Conservation (phyloP, 768 basidiomycete species). For the Pleurotus platypus region DNA sequence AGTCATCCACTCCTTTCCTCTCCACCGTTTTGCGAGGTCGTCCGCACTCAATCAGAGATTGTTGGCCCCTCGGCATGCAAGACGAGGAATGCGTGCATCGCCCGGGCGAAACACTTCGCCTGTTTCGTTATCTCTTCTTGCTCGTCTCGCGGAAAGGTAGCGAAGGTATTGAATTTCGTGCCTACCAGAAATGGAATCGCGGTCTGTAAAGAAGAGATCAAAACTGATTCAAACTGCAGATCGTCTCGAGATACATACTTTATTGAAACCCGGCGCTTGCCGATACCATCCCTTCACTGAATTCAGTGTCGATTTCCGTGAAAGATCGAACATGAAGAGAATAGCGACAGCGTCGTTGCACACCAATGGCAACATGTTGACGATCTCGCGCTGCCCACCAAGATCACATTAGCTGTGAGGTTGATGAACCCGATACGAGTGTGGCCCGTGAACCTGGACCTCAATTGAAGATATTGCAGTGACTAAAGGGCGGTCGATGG, state of each 20-base stretch:
- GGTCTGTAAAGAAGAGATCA: conserved; percentile 50
- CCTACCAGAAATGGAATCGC: conserved; percentile 98
- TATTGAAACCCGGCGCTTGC: conserved; percentile 98
- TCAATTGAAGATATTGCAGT: conserved; percentile 13
- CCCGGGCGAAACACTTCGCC: conserved; percentile 97
- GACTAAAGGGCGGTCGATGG: conserved; percentile 17
- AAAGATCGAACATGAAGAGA: conserved; percentile 99
- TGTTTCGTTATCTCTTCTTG: conserved; percentile 99
- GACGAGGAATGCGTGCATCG: conserved; percentile 99
- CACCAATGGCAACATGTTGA: conserved; percentile 97
- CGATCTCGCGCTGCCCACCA: conserved; percentile 96
- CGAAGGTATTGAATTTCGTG: conserved; percentile 97
- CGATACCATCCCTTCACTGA: conserved; percentile 99
- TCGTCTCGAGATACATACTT: conserved; percentile 51
- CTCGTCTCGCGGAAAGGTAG: conserved; percentile 93
- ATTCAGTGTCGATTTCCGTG: conserved; percentile 94
- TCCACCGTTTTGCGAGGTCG: too few relatives aligned
- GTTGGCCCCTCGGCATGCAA: conserved; percentile 33
- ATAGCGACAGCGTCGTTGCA: conserved; percentile 99
- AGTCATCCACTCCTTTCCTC: too few relatives aligned
- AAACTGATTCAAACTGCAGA: neutral
- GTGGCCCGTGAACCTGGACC: conserved; percentile 17
- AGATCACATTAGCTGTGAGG: conserved; percentile 67
- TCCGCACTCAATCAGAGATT: too few relatives aligned
- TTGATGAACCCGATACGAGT: conserved; percentile 13